Base-by-base conservation (phyloP, 1,284 basidiomycete species). In the Pascua sp. region DNA sequence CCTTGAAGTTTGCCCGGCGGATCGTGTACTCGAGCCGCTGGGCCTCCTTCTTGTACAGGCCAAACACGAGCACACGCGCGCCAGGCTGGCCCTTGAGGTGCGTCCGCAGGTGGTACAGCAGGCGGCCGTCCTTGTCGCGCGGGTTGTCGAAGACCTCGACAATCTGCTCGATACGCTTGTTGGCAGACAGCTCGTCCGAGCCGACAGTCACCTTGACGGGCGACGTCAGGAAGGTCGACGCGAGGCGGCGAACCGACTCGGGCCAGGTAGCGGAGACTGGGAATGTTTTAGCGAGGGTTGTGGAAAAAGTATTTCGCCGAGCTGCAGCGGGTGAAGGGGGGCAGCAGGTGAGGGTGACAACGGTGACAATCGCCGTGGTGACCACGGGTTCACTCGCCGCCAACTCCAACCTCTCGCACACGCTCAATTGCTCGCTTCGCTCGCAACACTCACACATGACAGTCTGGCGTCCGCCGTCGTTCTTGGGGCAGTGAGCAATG, bases 201-300 rank as follows among this genome's bases (percentile, higher is more conserved):
- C 95, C 95, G 37, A 99, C 93, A 0, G 93, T 97, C 41, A 98
- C 89, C 46, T 91, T 84, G 16, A 97, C 83, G 5, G 95, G 92
- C 60, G 89, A 80, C 53, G 83, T 82, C 77, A 91, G 88, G 79
- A 98, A 98, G 8, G 91, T 86, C 67, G 86, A 84, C 0, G 96
- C 96, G n/a, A 99, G 82, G 59, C 89, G 83, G 57, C 95, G 84
- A n/a, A 99, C 94, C 3, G 89, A 87, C 63, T 95, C 91, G 0
- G 95, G 95, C 95, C 95, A 99, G 4, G 95, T 99, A 8, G 95
- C 95, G 57, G 92, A 96, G 80, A 98, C 90, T 91, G 65, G 24
- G 24, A 32, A 3, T 36, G 49, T 50, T 13, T 50, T 13, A 42
- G 40, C 49, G 40, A 24, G 5, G 38, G 24, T 32, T 7, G 24